These are phyloP conservation scores for Pterocarpus santalinus DNA, from an alignment of 306 rosid genomes.

Conservation along the genomic window DNA sequence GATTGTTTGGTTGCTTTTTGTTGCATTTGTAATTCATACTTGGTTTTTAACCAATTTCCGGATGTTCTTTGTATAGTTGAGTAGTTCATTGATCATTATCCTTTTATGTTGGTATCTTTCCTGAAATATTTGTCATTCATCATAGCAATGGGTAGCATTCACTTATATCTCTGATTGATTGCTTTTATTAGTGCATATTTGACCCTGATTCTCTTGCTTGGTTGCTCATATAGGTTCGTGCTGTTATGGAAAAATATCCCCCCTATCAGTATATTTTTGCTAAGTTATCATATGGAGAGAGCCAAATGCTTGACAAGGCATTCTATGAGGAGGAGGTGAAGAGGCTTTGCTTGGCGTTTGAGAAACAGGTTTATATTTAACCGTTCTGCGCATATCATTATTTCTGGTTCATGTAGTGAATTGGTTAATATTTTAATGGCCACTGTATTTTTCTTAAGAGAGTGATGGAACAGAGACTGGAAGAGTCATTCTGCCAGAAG, in stretches of 20 bases:
- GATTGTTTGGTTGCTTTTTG: not conserved
- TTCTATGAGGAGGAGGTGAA: constrained; percentile 99
- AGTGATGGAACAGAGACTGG: not conserved
- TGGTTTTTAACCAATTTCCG: not conserved
- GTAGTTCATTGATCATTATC: constrained; percentile 1
- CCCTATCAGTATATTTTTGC: constrained; percentile 93
- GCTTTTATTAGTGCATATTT: not conserved
- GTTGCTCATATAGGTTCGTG: constrained; percentile 73
- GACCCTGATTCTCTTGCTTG: constrained; percentile 34
- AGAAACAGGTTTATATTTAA: constrained; percentile 79
- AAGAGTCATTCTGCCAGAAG: no score
- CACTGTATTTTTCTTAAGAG: constrained; percentile 7
- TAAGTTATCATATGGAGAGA: constrained; percentile 92
- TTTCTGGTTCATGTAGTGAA: not conserved
- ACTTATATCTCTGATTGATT: constrained; percentile 17
- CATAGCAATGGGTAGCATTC: not conserved
- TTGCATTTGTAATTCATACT: no score
- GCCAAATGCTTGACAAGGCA: constrained; percentile 98
- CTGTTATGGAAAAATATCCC: constrained; percentile 92
- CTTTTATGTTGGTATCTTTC: constrained; percentile 9
- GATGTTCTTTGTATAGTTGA: constrained; percentile 14
- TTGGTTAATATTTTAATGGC: constrained; percentile 21
- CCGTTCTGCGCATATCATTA: constrained; percentile 36
- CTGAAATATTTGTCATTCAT: constrained; percentile 23
- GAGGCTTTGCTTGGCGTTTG: constrained; percentile 93